Conservation (phyloP, 2,329 filamentous ascomycete genomes). For the Botrytis medusae region DNA sequence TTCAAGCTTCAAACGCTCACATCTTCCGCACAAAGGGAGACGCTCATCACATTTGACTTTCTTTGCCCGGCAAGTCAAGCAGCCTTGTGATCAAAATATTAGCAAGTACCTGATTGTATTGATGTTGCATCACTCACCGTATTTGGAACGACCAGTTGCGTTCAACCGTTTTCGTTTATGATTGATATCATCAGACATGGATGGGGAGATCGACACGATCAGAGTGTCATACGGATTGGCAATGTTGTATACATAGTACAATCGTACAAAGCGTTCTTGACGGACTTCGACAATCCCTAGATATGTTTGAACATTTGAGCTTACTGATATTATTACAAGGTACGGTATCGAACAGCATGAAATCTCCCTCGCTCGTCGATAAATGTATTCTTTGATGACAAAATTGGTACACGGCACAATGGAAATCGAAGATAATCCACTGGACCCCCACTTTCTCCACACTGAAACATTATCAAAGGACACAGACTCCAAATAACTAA, state of each 20-base stretch:
- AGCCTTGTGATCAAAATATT: conserved; percentile 1
- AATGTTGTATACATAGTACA: neutral
- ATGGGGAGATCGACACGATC: neutral
- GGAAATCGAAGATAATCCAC: neutral
- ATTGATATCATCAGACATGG: neutral
- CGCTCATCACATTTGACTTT: conserved; percentile 24
- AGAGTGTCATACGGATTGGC: neutral
- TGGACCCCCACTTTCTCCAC: neutral
- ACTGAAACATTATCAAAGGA: neutral
- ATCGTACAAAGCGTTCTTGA: neutral
- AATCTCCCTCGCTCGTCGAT: neutral
- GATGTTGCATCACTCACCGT: conserved; percentile 2
- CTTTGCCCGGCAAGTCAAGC: conserved; percentile 24
- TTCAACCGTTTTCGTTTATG: neutral
- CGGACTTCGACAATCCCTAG: neutral
- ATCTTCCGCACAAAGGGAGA: conserved; percentile 15
- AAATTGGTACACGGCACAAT: neutral
- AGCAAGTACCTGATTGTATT: neutral
- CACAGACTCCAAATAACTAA: neutral
- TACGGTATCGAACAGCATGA: neutral
- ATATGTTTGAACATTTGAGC: neutral
- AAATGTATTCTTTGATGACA: neutral
- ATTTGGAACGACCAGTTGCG: conserved; percentile 6
- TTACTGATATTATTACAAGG: too few relatives aligned
- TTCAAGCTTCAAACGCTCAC: conserved; percentile 32